Base-by-base conservation (phyloP, 192 early-diverging fungal species). In the Backusella australiensis region DNA sequence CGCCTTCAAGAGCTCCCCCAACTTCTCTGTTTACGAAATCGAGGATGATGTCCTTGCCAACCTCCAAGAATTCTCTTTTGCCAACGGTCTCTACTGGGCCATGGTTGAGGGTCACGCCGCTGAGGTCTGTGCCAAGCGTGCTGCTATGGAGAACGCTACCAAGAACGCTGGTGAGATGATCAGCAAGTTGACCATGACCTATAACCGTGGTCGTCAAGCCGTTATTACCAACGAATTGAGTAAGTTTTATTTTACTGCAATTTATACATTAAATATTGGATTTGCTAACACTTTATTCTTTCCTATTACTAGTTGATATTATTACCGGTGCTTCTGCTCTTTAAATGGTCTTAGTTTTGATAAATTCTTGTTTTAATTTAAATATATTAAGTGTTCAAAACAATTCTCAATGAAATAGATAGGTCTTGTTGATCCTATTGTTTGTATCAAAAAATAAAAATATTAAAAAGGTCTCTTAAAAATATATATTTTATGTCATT, bases 81-180 rank as follows among this genome's bases (percentile, higher is more conserved):
- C 95, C 83, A 98, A 98, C 90, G 88, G 87, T 81, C 76, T 99
- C 80, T 96, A 95, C 93, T 97, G 95, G 94, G 97, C 91, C 76
- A 86, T 99, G 73, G 93, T 94, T 72, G 98, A 99, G 86, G 96
- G 97, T 72, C 95, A 98, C 80, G 96, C 96, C 56, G 88, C 95
- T 34, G 98, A 99, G 84, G 93, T 98, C 92, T 91, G 93, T 71
- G 94, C 98, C 75, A 96, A 95, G 91, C 93, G 97, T 75, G 93
- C 94, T 78, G 98, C 98, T 78, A 99, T 98, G 98, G 98, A 99
- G 90, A 99, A 99, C 85, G 97, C 98, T 42, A 98, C 97, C 86
- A 96, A 98, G 91, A 99, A 99, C 88, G 98, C 97, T 72, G 94
- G 93, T 83, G 96, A 99, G 75, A 97, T 99, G 91, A 96, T 99